A percentile compares a stretch with the other conserved stretches of the same genome.
Conservation (phyloP, 305 asterid genomes). For the Fraxinus xanthoxyloides region DNA sequence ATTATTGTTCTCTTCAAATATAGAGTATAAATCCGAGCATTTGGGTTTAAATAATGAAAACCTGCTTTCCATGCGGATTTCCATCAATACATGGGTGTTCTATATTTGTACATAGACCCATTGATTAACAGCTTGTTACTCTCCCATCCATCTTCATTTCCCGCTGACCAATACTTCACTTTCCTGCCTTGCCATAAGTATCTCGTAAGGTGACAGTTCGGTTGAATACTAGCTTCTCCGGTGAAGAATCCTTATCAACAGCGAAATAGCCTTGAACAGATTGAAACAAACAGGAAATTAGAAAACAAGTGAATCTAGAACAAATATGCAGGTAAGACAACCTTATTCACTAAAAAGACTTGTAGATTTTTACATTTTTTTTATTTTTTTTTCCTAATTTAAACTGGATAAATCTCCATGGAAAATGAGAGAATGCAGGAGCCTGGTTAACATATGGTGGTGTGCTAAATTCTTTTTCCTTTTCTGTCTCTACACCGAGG, state of each 20-base stretch:
- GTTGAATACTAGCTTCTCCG: constrained; percentile 69
- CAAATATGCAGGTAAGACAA: neutral
- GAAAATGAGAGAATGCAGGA: neutral
- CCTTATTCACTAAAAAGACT: neutral
- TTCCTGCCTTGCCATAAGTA: constrained; percentile 62
- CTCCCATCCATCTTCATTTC: neutral
- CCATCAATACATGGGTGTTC: constrained; percentile 8
- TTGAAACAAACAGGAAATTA: neutral
- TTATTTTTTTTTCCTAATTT: neutral
- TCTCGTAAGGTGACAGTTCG: constrained; percentile 79
- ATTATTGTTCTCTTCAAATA: neutral
- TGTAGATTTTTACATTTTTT: neutral
- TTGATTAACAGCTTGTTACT: constrained; percentile 3
- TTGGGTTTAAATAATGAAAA: neutral
- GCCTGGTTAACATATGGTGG: neutral
- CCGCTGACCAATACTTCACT: constrained; percentile 27
- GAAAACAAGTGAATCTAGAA: neutral
- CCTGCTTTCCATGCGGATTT: neutral
- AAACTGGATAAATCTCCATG: neutral
- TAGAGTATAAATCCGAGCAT: neutral
- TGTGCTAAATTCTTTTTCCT: neutral
- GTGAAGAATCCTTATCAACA: constrained; percentile 64
- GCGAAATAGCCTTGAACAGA: constrained; percentile 60
- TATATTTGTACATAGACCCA: constrained; percentile 12
- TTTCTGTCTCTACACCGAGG: neutral